Evolutionary conservation across 352 stramenopile genomes (phyloP).

Genomic region (Globisporangium ultimum): DNA sequence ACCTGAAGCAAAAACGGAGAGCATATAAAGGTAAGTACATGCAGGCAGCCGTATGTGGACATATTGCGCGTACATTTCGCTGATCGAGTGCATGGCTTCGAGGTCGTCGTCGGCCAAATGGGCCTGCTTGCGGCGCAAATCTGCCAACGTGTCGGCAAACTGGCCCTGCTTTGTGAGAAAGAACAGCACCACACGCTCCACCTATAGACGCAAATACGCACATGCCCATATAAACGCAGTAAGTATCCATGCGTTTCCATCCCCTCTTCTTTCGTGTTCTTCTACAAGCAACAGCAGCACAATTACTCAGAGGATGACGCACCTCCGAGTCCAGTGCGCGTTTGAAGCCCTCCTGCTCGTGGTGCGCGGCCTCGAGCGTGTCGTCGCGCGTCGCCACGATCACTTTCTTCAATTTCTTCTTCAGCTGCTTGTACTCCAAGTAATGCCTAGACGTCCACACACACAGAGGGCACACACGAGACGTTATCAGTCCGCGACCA

Average conservation of each 20-base stretch:
- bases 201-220: slow-evolving; percentile 4
- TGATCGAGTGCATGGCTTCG: slow-evolving; percentile 68
- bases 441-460: slow-evolving; percentile 54
- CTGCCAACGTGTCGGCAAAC: slow-evolving; percentile 66
- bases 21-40: not conserved
- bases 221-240: no score
- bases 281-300: not conserved
- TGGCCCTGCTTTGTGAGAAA: slow-evolving; percentile 84
- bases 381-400: slow-evolving; percentile 42
- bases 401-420: slow-evolving; percentile 83
- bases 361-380: slow-evolving; percentile 14
- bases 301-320: not conserved
- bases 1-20: slow-evolving; percentile 13
- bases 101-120: slow-evolving; percentile 37
- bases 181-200: slow-evolving; percentile 84
- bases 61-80: slow-evolving; percentile 36
- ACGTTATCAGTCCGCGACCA: not conserved
- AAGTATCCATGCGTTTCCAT: not conserved
- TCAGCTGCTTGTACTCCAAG: slow-evolving; percentile 89
- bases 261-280: not conserved
- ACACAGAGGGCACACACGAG: not conserved
- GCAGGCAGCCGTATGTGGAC: not conserved
- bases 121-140: slow-evolving; percentile 46
- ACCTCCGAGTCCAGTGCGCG: slow-evolving; percentile 76
- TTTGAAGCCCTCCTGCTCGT: slow-evolving; percentile 67